A percentile compares a stretch with the other conserved stretches of the same genome.
phyloP scores from a whole-genome alignment of 23 red algal species.

The Gracilariopsis chorda region DNA sequence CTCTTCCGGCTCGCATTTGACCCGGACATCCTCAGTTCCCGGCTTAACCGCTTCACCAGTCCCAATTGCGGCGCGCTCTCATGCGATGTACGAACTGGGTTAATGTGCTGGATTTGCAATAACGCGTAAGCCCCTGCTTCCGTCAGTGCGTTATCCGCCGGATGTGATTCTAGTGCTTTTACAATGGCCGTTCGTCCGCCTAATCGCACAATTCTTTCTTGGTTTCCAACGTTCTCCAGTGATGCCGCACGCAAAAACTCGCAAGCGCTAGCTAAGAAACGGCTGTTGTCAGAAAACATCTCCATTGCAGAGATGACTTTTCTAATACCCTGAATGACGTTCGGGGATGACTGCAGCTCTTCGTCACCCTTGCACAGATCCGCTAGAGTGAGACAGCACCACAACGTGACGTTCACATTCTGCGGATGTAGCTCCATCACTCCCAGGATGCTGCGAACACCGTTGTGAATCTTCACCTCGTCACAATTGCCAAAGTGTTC shows the following conservation, averaged over 20 bases:
- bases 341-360: conserved; percentile 59
- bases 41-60: conserved; percentile 49
- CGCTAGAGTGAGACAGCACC: conserved; percentile 56
- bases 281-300: conserved; percentile 47
- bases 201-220: conserved; percentile 55
- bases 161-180: conserved; percentile 52
- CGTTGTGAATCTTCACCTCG: conserved; percentile 65
- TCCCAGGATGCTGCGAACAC: conserved; percentile 54
- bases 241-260: conserved; percentile 59
- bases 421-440: conserved; percentile 59
- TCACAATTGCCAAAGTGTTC: conserved; percentile 69
- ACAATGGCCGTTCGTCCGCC: conserved; percentile 65
- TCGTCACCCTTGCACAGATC: conserved; percentile 63
- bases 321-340: conserved; percentile 49
- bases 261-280: conserved; percentile 46
- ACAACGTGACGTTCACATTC: conserved; percentile 54
- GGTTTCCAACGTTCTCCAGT: conserved; percentile 31
- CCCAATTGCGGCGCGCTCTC: conserved; percentile 42
- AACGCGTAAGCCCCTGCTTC: conserved; percentile 47
- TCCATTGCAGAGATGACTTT: conserved; percentile 59
- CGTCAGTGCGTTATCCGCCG: conserved; percentile 39
- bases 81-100: neutral
- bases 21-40: conserved; percentile 34
- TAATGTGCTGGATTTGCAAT: conserved; percentile 43
- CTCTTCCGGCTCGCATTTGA: neutral